These are phyloP conservation scores for Phialocephala sp. DNA, from an alignment of 2,329 filamentous ascomycete species.

Conservation along the genomic window DNA sequence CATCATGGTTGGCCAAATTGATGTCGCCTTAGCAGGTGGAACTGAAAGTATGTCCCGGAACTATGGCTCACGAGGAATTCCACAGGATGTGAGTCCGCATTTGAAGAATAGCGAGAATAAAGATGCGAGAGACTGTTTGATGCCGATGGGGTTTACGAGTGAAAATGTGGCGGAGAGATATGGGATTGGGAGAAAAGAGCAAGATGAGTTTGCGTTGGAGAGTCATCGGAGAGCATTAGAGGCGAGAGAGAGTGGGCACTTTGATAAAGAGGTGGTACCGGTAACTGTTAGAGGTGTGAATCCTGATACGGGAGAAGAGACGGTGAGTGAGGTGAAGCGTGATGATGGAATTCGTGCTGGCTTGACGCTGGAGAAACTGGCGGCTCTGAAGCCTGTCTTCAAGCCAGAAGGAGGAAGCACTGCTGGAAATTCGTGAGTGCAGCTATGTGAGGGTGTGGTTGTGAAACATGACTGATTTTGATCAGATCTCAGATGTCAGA, in stretches of 20 bases:
- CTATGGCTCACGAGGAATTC: constrained; percentile 67
- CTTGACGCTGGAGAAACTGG: constrained; percentile 63
- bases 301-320: constrained; percentile 42
- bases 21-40: constrained; percentile 66
- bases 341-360: constrained; percentile 69
- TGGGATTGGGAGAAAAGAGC: constrained; percentile 61
- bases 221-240: constrained; percentile 64
- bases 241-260: constrained; percentile 63
- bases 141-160: constrained; percentile 71
- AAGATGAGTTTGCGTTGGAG: constrained; percentile 67
- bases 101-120: constrained; percentile 59
- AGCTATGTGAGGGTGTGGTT: neutral
- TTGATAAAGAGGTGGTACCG: constrained; percentile 66
- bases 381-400: constrained; percentile 68
- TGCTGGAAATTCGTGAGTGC: constrained; percentile 59
- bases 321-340: constrained; percentile 56
- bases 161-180: constrained; percentile 71
- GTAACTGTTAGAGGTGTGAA: constrained; percentile 57
- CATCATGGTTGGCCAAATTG: constrained; percentile 65
- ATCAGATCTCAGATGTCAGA: constrained; percentile 63
- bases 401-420: constrained; percentile 63
- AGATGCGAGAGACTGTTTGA: constrained; percentile 68
- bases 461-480: neutral
- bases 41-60: constrained; percentile 76
- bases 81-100: constrained; percentile 65